These are phyloP conservation scores for Orbilia oligospora DNA, from an alignment of 2,329 filamentous ascomycete species.

Conservation along the genomic window DNA sequence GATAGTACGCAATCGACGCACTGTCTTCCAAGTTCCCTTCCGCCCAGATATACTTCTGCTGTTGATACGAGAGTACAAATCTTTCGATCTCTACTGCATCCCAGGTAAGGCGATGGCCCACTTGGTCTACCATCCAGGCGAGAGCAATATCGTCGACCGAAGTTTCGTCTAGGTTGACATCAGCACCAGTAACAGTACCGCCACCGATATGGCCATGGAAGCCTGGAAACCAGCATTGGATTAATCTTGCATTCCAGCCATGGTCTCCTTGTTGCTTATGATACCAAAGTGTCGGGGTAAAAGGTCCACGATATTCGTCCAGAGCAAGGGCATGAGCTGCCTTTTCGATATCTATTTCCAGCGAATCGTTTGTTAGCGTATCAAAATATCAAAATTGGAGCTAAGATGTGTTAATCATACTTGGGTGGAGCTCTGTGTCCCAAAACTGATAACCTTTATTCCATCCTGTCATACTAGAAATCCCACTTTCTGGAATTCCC, in stretches of 20 bases:
- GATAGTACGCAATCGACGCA: slow-evolving; percentile 22
- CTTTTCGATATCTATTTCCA: slow-evolving; percentile 70
- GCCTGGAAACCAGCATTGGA: slow-evolving; percentile 71
- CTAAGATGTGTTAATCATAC: neutral
- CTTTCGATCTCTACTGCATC: slow-evolving; percentile 21
- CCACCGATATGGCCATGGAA: slow-evolving; percentile 70
- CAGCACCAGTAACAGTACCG: slow-evolving; percentile 62
- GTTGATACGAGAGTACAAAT: slow-evolving; percentile 16
- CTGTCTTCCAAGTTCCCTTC: slow-evolving; percentile 37
- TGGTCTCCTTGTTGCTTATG: slow-evolving; percentile 22
- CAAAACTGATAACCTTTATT: slow-evolving; percentile 64
- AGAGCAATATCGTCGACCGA: slow-evolving; percentile 40
- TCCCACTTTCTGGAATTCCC: slow-evolving; percentile 67
- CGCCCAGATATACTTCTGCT: slow-evolving; percentile 8
- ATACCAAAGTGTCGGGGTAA: slow-evolving; percentile 73
- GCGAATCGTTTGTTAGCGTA: neutral
- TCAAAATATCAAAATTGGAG: neutral
- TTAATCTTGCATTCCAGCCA: slow-evolving; percentile 31
- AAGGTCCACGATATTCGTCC: slow-evolving; percentile 73
- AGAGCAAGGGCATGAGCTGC: slow-evolving; percentile 75
- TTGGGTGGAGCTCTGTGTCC: slow-evolving; percentile 69
- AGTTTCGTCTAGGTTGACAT: slow-evolving; percentile 15
- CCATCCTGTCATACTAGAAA: slow-evolving; percentile 19
- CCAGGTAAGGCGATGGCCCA: slow-evolving; percentile 20
- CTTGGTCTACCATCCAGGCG: slow-evolving; percentile 49